phyloP scores from a whole-genome alignment of 2,329 filamentous ascomycete species.

The Fusarium dlaminii region DNA sequence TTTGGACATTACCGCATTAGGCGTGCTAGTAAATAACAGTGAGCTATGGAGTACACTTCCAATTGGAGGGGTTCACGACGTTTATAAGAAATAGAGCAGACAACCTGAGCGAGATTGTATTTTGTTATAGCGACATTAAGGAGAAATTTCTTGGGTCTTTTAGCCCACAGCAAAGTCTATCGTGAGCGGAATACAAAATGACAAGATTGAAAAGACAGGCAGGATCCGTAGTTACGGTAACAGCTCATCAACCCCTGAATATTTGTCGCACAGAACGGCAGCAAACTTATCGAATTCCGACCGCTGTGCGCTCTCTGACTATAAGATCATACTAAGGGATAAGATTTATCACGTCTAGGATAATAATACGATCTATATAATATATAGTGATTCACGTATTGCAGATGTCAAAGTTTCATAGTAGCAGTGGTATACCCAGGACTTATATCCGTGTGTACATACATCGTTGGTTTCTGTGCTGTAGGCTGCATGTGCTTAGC shows the following conservation, averaged over 20 bases:
- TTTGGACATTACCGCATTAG: slow-evolving; percentile 16
- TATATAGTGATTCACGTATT: neutral
- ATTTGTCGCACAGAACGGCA: neutral
- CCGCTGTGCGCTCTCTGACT: neutral
- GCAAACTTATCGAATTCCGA: neutral
- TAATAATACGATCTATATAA: neutral
- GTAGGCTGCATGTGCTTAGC: neutral
- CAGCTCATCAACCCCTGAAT: neutral
- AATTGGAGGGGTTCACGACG: neutral
- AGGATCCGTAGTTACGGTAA: neutral
- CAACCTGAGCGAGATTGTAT: neutral
- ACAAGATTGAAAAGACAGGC: neutral
- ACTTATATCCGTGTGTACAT: neutral
- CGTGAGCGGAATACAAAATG: neutral
- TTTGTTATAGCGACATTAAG: neutral
- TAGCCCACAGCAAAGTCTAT: neutral
- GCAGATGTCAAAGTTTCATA: neutral
- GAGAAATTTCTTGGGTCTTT: neutral
- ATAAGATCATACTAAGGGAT: neutral
- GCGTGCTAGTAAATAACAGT: neutral
- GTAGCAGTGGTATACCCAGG: neutral
- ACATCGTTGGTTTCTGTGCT: neutral
- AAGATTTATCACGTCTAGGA: neutral
- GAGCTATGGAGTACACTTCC: neutral
- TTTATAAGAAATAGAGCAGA: neutral